Base-by-base conservation (phyloP, 1,284 basidiomycete genomes). In the Hymenochaete sp. region DNA sequence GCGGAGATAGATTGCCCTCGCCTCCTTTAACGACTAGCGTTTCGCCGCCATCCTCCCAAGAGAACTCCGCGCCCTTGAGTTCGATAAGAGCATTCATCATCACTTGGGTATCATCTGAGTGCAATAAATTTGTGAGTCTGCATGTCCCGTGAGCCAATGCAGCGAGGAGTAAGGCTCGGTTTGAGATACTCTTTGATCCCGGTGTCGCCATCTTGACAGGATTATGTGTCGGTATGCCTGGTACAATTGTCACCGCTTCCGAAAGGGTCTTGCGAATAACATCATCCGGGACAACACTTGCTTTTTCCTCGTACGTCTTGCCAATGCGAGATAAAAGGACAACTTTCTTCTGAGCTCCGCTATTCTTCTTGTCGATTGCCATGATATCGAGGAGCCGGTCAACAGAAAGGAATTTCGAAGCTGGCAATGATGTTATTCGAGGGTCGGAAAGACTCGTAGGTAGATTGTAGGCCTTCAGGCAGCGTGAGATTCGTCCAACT, bases 311-410 rank as follows among this genome's bases (percentile, higher is more conserved):
- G 58, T 83, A 82, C 0, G 93, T 97, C 57, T 82, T 83, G 35
- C 96, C 96, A 54, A 98, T 97, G 50, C 80, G 75, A 33, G 82
- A 82, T 26, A 98, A 75, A 27, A 98, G 73, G 38, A 98, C 96
- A 51, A 98, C 79, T 69, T 96, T 97, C 72, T 96, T 97, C 56
- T 83, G 79, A 32, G 76, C 58, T 45, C 95, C 85, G 47, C 82
- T 83, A 63, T 98, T 98, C 75, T 99, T 98, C 75, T 99, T 98
- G 75, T 99, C 95, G 51, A 98, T 82, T 52, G 76, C 77, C 82
- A 87, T 87, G 60, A 97, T 88, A 63, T 98, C 92, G 37, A 98
- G 74, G 11, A 99, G 72, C 16, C 79, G 75, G 49, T 90, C 82
- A 42, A 93, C 82, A 11, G 82, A 82, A 48, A 98, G 77, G 44